These are phyloP conservation scores for Parascedosporium putredinis DNA, from an alignment of 2,329 filamentous ascomycete genomes.

Conservation along the genomic window DNA sequence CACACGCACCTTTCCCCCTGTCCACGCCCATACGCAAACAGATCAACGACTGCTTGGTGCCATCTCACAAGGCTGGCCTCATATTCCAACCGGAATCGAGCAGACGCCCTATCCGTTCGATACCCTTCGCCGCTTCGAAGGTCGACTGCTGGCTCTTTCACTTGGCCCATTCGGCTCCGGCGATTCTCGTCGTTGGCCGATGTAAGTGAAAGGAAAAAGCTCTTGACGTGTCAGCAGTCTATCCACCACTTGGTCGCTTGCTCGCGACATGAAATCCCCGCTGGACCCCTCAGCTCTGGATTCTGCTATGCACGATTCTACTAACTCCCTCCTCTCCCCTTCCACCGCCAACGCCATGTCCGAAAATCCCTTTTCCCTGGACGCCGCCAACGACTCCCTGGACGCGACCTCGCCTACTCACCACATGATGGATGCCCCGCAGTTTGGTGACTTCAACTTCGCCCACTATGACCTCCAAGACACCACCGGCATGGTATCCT, in stretches of 20 bases:
- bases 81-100: no score
- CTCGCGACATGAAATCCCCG: neutral
- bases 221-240: neutral
- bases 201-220: conserved; percentile 3
- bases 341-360: conserved; percentile 11
- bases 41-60: no score
- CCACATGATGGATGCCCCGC: conserved; percentile 33
- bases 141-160: neutral
- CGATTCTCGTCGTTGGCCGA: neutral
- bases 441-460: conserved; percentile 45
- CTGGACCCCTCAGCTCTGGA: neutral
- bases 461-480: conserved; percentile 34
- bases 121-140: neutral
- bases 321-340: conserved; percentile 9
- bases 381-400: conserved; percentile 20
- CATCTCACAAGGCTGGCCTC: no score
- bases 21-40: no score
- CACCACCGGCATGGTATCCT: conserved; percentile 27
- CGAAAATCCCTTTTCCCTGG: conserved; percentile 10
- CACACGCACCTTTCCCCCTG: no score
- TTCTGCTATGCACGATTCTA: neutral
- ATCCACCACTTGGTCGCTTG: neutral
- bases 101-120: neutral
- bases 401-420: conserved; percentile 24
- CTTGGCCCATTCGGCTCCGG: neutral